Base-by-base conservation (phyloP, 164 flowering plant species). In the Buxus sempervirens region DNA sequence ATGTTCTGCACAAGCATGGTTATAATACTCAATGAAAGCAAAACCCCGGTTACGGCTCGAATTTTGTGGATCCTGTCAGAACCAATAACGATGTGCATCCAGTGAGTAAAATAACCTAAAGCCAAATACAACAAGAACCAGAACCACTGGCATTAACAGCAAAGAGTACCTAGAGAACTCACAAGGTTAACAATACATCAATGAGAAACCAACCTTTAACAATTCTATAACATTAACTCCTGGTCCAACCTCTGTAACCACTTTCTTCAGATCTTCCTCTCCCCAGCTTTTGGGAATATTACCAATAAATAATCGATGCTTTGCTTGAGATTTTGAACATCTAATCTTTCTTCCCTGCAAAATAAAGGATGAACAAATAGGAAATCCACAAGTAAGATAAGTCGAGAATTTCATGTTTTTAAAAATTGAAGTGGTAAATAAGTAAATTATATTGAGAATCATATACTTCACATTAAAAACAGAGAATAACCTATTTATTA, bases 1-100 rank as follows among this genome's bases (percentile, higher is more conserved):
- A 82, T 87, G 88, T 66, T 91, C 98, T 25, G 98, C 98, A 82
- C 98, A 94, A 36, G 95, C 91, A 83, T 85, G 86, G 74, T 95
- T 91, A 59, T 90, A 90, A 68, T 91, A 95, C 78, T 88, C 95
- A 26, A 95, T 78, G 67, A 91, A 95, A 28, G 90, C 97, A 88
- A 89, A 95, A 19, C 97, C 96, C 62, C 98, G 92, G 70, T 95
- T 95, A 42, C 84, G 79, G 74, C 78, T 80, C 13, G 96, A 72
- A 70, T 89, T 95, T 69, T 84, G 84, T 18, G 84, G 85, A 48
- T 95, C 98, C 98, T 95, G 85, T 45, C 53, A 60, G 21, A 49
- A 74, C 38, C 54, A 60, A 65, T 16, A 13, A 8, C 45, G 16
- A 28, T 45, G 15, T 18, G 28, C 20, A 23, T 15, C 58, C 7